These are phyloP conservation scores for Ensete ventricosum DNA, from an alignment of 176 grass and related monocot genomes.

Conservation along the genomic window DNA sequence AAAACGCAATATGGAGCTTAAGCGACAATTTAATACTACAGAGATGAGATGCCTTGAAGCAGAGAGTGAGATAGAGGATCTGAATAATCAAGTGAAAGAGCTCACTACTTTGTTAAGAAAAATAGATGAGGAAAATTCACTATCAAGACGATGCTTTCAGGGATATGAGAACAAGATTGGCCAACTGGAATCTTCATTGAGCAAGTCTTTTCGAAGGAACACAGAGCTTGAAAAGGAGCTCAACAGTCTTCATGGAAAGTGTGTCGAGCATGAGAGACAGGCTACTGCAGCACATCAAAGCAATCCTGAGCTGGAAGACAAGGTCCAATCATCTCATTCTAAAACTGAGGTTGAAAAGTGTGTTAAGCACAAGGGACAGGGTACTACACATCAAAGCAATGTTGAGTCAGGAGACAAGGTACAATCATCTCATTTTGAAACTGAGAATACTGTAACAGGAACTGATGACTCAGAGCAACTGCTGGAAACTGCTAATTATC, in stretches of 20 bases:
- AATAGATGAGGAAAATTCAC: constrained; percentile 18
- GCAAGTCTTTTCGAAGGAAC: constrained; percentile 4
- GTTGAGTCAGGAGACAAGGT: constrained; percentile 25
- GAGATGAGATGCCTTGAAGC: constrained; percentile 13
- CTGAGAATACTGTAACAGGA: constrained; percentile 24
- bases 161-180: constrained; percentile 27
- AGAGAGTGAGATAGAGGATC: constrained; percentile 9
- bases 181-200: constrained; percentile 24
- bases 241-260: constrained; percentile 4
- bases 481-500: constrained; percentile 17
- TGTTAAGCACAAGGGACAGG: constrained; percentile 9
- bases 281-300: constrained; percentile 1
- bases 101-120: constrained; percentile 11
- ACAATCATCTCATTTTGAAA: constrained; percentile 19
- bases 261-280: constrained; percentile 8
- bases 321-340: constrained; percentile 12
- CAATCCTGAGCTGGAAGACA: constrained; percentile 20
- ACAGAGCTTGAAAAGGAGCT: constrained; percentile 16
- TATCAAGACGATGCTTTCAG: constrained; percentile 14
- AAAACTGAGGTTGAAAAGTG: neutral
- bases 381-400: constrained; percentile 1
- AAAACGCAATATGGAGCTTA: constrained; percentile 31
- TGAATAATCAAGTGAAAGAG: constrained; percentile 8
- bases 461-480: constrained; percentile 23
- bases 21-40: constrained; percentile 13